Evolutionary conservation across 495 filamentous ascomycete genomes (phyloP), one percentile per base, ranked within the genome.

Genomic region (Niebla homalea): DNA sequence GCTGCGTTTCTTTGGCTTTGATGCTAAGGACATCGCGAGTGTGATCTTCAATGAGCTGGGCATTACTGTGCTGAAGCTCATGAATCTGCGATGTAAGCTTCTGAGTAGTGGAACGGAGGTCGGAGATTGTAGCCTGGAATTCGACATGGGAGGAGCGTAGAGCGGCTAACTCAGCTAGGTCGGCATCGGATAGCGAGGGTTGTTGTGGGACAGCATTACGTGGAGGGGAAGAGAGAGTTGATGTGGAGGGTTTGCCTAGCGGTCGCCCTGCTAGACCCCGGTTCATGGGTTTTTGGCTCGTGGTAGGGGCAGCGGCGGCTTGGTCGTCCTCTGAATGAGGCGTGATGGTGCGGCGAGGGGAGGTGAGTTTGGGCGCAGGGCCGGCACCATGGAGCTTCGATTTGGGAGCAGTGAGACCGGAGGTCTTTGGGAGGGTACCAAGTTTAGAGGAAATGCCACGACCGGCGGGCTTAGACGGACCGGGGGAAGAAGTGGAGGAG

Each of bases 1-100:
- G 74, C 59, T 99, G 93, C 5, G 93, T 96, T 63, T 97, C 93
- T 64, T 99, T 99, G 32, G 93, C 93, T 56, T 96, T 96, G 65
- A 97, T 89, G 56, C 86, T 87, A 19, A 99, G 75, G 10, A 95
- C 86, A 61, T 97, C 92, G 45, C 90, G 72, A 2, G 93, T 99
- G 60, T 96, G 90, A 57, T 97, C 92, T 67, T 99, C 93, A 46
- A 97, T 97, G 15, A 97, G 73, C 55, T 94, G 84, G 15, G 93
- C 92, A 57, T 99, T 97, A 60, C 95, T 84, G 55, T 94, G 89
- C 63, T 90, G 87, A 2, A 96, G 72, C 61, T 96, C 89, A 46
- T 84, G 81, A 42, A 96, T 77, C 53, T 90, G 84, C 0, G 84
- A 88, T 38, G 73, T 75, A 10, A 90, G 70, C 52, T 78, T 85